phyloP scores from a whole-genome alignment of 164 flowering plant species.

The Vitis labrusca region DNA sequence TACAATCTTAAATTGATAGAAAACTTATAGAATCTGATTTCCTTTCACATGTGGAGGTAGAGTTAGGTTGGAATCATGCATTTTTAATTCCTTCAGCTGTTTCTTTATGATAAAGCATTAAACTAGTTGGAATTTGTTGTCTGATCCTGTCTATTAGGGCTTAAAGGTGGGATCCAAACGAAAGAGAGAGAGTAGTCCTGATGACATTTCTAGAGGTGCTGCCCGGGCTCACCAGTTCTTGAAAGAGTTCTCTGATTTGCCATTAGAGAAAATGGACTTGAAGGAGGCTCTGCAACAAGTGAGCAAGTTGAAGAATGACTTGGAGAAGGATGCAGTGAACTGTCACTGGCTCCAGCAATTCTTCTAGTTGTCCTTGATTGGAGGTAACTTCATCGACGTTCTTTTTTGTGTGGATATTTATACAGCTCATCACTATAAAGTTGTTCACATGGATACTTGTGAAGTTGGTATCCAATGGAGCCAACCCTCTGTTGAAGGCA shows the following conservation, averaged over 20 bases:
- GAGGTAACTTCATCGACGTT: not conserved
- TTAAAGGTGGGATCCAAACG: constrained; percentile 68
- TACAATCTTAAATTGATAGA: too few relatives aligned
- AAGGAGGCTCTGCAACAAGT: constrained; percentile 62
- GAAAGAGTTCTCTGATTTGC: constrained; percentile 74
- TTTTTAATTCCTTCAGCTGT: too few relatives aligned
- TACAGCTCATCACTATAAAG: constrained; percentile 2
- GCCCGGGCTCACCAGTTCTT: constrained; percentile 75
- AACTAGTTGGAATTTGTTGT: constrained; percentile 1
- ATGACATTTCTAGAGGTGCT: constrained; percentile 67
- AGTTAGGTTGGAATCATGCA: too few relatives aligned
- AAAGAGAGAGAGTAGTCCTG: constrained; percentile 57
- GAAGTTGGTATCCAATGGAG: not conserved
- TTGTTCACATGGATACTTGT: not conserved
- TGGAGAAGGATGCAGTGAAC: constrained; percentile 69
- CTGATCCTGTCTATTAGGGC: not conserved
- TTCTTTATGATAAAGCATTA: not conserved
- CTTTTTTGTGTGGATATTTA: not conserved
- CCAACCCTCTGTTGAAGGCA: not conserved
- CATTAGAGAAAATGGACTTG: constrained; percentile 72
- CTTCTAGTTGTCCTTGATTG: constrained; percentile 30
- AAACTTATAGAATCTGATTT: too few relatives aligned
- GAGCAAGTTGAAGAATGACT: constrained; percentile 48
- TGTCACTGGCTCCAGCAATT: constrained; percentile 83
- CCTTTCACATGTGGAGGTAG: too few relatives aligned